Evolutionary conservation across 345 rosid species (phyloP).

Genomic region (Linum trigynum): DNA sequence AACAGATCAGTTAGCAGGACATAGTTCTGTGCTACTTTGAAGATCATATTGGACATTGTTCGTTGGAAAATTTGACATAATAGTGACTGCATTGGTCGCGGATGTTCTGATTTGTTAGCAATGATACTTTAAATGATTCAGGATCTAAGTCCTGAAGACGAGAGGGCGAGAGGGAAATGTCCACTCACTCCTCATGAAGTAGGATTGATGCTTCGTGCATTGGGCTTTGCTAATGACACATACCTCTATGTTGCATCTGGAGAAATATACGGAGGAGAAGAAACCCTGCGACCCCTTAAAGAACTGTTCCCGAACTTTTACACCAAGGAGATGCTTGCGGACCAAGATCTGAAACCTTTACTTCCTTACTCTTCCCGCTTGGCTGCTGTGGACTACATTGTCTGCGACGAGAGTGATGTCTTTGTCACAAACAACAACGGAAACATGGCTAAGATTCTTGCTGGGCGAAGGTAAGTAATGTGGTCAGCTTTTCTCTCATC

Average conservation of each 20-base stretch:
- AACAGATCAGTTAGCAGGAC: no score
- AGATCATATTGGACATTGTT: background rate
- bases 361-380: constrained; percentile 81
- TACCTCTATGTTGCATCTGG: constrained; percentile 92
- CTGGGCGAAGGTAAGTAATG: constrained; percentile 82
- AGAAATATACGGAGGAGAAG: constrained; percentile 96
- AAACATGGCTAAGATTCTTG: constrained; percentile 98
- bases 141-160: constrained; percentile 83
- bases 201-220: constrained; percentile 90
- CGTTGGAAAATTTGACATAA: background rate
- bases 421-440: constrained; percentile 94
- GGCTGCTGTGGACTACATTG: constrained; percentile 90
- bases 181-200: constrained; percentile 96
- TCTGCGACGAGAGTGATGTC: constrained; percentile 88
- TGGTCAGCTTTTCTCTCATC: background rate
- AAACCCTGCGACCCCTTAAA: constrained; percentile 68
- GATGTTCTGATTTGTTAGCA: background rate
- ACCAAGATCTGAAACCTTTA: constrained; percentile 61
- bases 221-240: constrained; percentile 83
- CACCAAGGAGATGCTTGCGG: constrained; percentile 87
- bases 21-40: background rate
- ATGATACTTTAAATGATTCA: constrained; percentile 15
- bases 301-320: constrained; percentile 91
- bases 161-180: constrained; percentile 89
- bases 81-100: no score